Percentiles rank a stretch among this genome's conserved stretches.
These are phyloP conservation scores for Jacaranda copaia DNA, from an alignment of 257 asterid species.

Conservation along the genomic window DNA sequence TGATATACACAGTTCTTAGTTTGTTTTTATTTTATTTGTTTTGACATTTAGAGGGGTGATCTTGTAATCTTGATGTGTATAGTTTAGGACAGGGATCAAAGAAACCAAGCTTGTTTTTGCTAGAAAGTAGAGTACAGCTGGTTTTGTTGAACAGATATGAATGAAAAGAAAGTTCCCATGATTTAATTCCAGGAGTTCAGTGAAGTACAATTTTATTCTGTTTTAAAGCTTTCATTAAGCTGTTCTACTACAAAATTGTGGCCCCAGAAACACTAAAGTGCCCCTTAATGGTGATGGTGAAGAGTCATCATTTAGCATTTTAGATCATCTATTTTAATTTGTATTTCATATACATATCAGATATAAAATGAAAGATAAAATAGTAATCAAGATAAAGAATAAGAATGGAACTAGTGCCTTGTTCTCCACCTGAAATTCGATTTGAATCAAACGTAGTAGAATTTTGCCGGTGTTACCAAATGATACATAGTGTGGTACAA, in stretches of 20 bases:
- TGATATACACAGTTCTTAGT: slow-evolving; percentile 6
- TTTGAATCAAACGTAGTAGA: not conserved
- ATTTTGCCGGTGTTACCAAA: not conserved
- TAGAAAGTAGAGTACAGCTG: slow-evolving; percentile 16
- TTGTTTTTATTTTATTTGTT: not conserved
- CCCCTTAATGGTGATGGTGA: too few species aligned
- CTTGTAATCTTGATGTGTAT: slow-evolving; percentile 32
- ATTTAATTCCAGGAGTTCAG: not conserved
- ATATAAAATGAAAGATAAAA: too few species aligned
- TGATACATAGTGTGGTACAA: not conserved
- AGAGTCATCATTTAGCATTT: too few species aligned
- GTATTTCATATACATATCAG: too few species aligned
- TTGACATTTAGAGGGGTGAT: not conserved
- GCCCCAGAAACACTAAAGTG: too few species aligned
- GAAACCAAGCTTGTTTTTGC: slow-evolving; percentile 15
- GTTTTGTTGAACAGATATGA: not conserved
- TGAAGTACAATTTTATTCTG: not conserved
- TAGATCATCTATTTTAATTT: too few species aligned
- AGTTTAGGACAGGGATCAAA: slow-evolving; percentile 25
- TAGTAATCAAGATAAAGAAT: too few species aligned
- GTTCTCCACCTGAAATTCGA: not conserved
- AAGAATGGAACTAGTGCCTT: too few species aligned
- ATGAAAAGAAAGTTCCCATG: slow-evolving; percentile 17
- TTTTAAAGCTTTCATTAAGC: not conserved
- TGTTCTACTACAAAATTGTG: not conserved